phyloP scores from a whole-genome alignment of 2,329 filamentous ascomycete species.

The Westerdykella sp. region DNA sequence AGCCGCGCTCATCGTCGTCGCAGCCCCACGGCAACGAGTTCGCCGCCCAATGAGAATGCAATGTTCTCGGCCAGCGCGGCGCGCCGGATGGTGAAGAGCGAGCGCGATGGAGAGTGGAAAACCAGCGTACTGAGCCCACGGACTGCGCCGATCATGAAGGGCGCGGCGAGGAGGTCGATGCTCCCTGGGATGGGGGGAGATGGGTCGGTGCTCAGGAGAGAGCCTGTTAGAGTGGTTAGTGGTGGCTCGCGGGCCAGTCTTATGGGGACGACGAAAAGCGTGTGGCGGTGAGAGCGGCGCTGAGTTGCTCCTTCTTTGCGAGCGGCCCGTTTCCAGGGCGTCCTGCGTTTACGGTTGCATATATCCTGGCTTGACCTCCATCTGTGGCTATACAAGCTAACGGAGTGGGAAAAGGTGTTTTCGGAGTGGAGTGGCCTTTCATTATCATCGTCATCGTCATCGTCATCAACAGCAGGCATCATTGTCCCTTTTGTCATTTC shows the following conservation, averaged over 20 bases:
- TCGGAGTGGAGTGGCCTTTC: not conserved
- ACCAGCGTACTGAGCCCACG: conserved; percentile 57
- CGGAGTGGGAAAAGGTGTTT: not conserved
- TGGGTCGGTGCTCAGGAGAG: conserved; percentile 19
- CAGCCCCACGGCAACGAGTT: conserved; percentile 45
- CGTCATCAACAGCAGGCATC: too few relatives aligned
- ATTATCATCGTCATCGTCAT: too few relatives aligned
- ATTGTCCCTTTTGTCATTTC: too few relatives aligned
- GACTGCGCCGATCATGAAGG: conserved; percentile 54
- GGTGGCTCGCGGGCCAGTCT: conserved; percentile 26
- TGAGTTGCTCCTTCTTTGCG: too few relatives aligned
- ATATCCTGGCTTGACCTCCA: not conserved
- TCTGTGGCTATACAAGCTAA: not conserved
- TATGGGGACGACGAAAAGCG: conserved; percentile 24
- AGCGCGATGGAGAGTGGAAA: conserved; percentile 52
- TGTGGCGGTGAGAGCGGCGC: conserved; percentile 24
- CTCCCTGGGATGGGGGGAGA: conserved; percentile 30
- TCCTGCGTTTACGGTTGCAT: too few relatives aligned
- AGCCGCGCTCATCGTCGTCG: conserved; percentile 47
- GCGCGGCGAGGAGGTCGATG: conserved; percentile 33
- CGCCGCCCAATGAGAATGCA: conserved; percentile 51
- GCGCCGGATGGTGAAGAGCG: conserved; percentile 58
- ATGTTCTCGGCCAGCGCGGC: conserved; percentile 62
- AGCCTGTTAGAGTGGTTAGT: conserved; percentile 30
- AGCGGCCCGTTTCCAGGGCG: too few relatives aligned